Evolutionary conservation across 768 basidiomycete species (phyloP).

Genomic region (Pholiota molesta): DNA sequence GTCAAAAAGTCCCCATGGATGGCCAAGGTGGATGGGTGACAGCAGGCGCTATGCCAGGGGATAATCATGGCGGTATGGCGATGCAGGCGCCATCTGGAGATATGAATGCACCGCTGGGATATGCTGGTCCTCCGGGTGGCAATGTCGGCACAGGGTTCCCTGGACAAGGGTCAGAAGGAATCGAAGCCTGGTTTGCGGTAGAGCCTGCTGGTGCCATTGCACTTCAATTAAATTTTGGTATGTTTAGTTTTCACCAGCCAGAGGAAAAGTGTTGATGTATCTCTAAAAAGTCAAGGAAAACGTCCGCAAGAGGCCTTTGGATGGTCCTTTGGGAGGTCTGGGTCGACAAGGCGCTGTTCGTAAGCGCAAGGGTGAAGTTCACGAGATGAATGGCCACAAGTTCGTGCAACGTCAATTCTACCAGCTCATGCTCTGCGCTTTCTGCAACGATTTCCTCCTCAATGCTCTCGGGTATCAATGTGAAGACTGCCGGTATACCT

Average conservation of each 20-base stretch:
- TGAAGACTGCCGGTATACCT: conserved; percentile 98
- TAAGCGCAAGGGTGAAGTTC: conserved; percentile 97
- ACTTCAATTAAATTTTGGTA: conserved; percentile 90
- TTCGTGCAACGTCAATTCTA: conserved; percentile 98
- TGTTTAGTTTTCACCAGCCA: conserved; percentile 33
- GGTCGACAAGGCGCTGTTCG: conserved; percentile 98
- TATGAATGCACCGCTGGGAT: conserved; percentile 52
- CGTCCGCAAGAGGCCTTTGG: conserved; percentile 92
- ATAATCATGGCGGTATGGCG: conserved; percentile 39
- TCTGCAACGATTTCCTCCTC: conserved; percentile 96
- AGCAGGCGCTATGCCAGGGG: conserved; percentile 83
- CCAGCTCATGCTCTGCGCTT: conserved; percentile 97
- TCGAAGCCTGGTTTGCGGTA: conserved; percentile 97
- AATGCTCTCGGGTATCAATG: conserved; percentile 99
- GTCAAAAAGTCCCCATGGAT: conserved; percentile 90
- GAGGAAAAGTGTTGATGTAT: conserved; percentile 10
- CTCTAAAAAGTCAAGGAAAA: conserved; percentile 88
- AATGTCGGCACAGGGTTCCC: conserved; percentile 35
- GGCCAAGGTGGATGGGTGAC: conserved; percentile 96
- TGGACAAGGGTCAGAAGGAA: conserved; percentile 65
- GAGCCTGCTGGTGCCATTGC: conserved; percentile 96
- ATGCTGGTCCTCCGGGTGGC: conserved; percentile 45
- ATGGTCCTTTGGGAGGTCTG: conserved; percentile 81
- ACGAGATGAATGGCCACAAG: conserved; percentile 99
- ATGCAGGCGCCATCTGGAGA: conserved; percentile 40